These are phyloP conservation scores for Desmodesmus armatus DNA, from an alignment of 139 green algal species.

Conservation along the genomic window DNA sequence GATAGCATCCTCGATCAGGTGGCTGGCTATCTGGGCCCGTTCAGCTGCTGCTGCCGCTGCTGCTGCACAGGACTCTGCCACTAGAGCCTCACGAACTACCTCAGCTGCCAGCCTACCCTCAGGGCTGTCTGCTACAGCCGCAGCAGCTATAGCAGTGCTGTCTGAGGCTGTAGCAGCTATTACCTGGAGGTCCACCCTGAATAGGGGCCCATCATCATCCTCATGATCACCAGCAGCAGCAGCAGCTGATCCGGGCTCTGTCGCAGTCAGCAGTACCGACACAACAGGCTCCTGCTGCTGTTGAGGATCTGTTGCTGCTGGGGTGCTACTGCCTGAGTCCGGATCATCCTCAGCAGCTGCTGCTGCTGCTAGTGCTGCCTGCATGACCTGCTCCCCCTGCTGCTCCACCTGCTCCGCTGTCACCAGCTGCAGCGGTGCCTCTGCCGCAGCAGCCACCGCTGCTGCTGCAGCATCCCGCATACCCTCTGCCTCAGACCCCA, in stretches of 20 bases:
- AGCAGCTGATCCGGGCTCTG: not conserved
- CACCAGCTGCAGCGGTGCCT: not conserved
- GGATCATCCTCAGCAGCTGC: conserved; percentile 25
- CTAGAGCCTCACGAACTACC: conserved; percentile 19
- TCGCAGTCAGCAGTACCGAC: not conserved
- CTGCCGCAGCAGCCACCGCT: not conserved
- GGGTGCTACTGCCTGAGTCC: not conserved
- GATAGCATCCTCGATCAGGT: conserved; percentile 3
- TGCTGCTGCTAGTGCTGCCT: not conserved
- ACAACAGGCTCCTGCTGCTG: conserved; percentile 17
- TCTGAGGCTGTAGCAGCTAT: not conserved
- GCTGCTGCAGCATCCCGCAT: not conserved
- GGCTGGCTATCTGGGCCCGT: not conserved
- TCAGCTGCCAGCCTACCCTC: conserved; percentile 23
- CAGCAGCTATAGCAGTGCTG: not conserved
- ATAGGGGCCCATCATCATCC: not conserved
- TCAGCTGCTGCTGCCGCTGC: conserved; percentile 22
- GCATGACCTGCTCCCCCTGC: not conserved
- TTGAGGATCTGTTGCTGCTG: not conserved
- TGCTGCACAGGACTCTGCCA: conserved; percentile 23
- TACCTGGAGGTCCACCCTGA: not conserved
- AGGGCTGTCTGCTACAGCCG: not conserved
- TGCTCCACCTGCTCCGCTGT: not conserved
- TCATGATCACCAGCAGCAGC: not conserved
- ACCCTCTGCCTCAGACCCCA: not conserved